A percentile compares a stretch with the other conserved stretches of the same genome.
Conservation (phyloP, 2,329 filamentous ascomycete genomes). For the Daldinia sp. region DNA sequence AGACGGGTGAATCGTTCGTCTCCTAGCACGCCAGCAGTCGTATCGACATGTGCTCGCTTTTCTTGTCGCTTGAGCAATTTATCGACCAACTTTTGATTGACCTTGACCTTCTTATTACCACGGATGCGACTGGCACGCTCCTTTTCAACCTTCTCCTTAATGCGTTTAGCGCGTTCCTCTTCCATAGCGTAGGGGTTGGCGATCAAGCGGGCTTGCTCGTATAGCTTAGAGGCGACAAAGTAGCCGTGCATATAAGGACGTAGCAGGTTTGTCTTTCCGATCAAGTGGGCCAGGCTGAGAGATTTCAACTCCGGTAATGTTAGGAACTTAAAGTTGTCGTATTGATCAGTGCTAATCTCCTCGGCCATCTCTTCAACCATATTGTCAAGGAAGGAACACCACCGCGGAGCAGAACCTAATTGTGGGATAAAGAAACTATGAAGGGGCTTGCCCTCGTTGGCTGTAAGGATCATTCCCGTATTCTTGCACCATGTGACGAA, state of each 20-base stretch:
- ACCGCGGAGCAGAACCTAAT: slow-evolving; percentile 89
- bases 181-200: slow-evolving; percentile 94
- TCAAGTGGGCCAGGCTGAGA: slow-evolving; percentile 85
- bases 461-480: slow-evolving; percentile 93
- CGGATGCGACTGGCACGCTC: slow-evolving; percentile 94
- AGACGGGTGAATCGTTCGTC: slow-evolving; percentile 88
- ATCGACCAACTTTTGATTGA: slow-evolving; percentile 84
- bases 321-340: slow-evolving; percentile 99
- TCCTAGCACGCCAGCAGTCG: slow-evolving; percentile 72
- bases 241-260: slow-evolving; percentile 99
- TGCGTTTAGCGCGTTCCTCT: slow-evolving; percentile 87
- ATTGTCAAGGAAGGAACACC: slow-evolving; percentile 97
- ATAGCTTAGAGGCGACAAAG: slow-evolving; percentile 93
- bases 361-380: slow-evolving; percentile 99
- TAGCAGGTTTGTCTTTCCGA: slow-evolving; percentile 88
- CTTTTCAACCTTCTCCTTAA: slow-evolving; percentile 96
- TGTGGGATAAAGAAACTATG: slow-evolving; percentile 96
- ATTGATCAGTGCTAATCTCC: slow-evolving; percentile 78
- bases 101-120: slow-evolving; percentile 96
- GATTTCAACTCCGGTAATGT: slow-evolving; percentile 85
- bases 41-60: slow-evolving; percentile 65
- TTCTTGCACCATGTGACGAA: slow-evolving; percentile 92
- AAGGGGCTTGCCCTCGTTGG: slow-evolving; percentile 95
- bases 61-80: slow-evolving; percentile 74
- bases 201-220: slow-evolving; percentile 93